These are phyloP conservation scores for Cyphellophora attinorum DNA, from an alignment of 2,329 filamentous ascomycete species.

Conservation along the genomic window DNA sequence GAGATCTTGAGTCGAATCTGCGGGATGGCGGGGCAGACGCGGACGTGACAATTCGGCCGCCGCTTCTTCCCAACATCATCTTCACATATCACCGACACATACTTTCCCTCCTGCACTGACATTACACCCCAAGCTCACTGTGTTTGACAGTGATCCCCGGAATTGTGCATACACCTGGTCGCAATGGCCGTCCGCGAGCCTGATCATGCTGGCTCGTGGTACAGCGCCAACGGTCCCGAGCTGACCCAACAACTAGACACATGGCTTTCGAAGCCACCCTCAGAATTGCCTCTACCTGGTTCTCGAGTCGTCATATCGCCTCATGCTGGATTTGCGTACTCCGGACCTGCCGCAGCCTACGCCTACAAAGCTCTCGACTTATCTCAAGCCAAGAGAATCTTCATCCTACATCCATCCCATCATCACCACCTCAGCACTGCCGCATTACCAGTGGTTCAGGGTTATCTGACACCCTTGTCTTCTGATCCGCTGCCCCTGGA, in stretches of 20 bases:
- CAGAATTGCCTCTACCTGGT: conserved; percentile 60
- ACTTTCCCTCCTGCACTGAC: too few relatives aligned
- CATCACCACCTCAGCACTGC: conserved; percentile 70
- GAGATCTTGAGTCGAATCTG: too few relatives aligned
- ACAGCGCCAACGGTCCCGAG: conserved; percentile 50
- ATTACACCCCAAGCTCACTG: too few relatives aligned
- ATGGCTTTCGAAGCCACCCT: conserved; percentile 66
- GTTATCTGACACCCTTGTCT: conserved; percentile 35
- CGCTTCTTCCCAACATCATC: too few relatives aligned
- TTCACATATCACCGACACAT: too few relatives aligned
- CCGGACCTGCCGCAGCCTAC: conserved; percentile 84
- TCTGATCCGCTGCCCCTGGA: conserved; percentile 34
- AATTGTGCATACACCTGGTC: too few relatives aligned
- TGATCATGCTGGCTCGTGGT: conserved; percentile 83
- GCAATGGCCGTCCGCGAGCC: conserved; percentile 44
- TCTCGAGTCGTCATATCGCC: conserved; percentile 86
- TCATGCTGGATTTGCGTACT: conserved; percentile 89
- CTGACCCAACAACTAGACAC: conserved; percentile 62
- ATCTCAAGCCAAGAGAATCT: conserved; percentile 74
- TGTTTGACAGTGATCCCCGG: too few relatives aligned
- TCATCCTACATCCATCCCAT: conserved; percentile 87
- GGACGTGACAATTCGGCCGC: too few relatives aligned
- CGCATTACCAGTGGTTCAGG: conserved; percentile 61
- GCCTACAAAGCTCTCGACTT: conserved; percentile 87
- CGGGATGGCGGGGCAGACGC: too few relatives aligned